These are phyloP conservation scores for Pseudogymnoascus sp. DNA, from an alignment of 2,329 filamentous ascomycete species.

Conservation along the genomic window DNA sequence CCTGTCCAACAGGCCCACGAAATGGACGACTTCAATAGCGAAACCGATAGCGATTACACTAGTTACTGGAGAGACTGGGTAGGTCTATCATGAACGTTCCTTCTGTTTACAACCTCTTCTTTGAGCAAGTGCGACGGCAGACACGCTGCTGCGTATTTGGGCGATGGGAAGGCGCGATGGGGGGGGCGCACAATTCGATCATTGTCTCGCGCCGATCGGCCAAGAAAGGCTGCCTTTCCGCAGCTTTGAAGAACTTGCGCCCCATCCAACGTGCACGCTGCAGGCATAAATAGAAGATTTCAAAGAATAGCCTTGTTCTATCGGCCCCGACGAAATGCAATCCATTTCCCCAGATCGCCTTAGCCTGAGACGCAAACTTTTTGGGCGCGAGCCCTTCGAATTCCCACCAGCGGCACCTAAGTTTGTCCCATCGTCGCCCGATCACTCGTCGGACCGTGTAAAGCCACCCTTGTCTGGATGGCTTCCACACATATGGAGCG, in stretches of 20 bases:
- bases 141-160: not conserved
- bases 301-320: not conserved
- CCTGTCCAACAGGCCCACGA: not conserved
- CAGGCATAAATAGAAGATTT: not conserved
- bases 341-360: not conserved
- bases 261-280: not conserved
- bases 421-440: not conserved
- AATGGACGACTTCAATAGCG: constrained; percentile 97
- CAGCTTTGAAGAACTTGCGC: not conserved
- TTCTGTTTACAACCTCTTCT: constrained; percentile 9
- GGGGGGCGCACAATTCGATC: not conserved
- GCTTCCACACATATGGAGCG: not conserved
- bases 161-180: not conserved
- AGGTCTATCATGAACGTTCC: constrained; percentile 36
- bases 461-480: not conserved
- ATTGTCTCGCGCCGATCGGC: not conserved
- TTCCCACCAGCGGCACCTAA: not conserved
- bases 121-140: not conserved
- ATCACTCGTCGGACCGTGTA: not conserved
- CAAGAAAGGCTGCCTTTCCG: not conserved
- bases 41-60: constrained; percentile 97
- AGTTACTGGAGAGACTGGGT: constrained; percentile 99
- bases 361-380: too few species aligned
- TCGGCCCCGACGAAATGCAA: not conserved
- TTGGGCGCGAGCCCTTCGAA: not conserved